These are phyloP conservation scores for Auriscalpium orientale DNA, from an alignment of 768 basidiomycete genomes.

Conservation along the genomic window DNA sequence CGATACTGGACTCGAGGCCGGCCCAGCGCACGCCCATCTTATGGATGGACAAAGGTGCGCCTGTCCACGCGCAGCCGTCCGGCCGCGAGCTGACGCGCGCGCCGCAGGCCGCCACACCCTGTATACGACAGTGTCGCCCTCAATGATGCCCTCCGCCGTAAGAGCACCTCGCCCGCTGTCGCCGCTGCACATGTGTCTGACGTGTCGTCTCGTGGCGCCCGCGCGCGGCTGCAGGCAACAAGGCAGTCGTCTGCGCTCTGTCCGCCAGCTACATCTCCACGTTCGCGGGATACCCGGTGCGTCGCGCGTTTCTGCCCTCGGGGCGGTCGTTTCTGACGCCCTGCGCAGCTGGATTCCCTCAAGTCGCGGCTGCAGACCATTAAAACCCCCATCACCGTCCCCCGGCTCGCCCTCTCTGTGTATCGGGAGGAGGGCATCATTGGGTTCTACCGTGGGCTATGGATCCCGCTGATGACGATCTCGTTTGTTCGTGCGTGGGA, in stretches of 20 bases:
- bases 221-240: conserved; percentile 48
- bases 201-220: not conserved
- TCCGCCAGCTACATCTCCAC: conserved; percentile 91
- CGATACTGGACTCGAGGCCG: conserved; percentile 68
- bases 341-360: conserved; percentile 75
- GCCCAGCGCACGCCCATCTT: conserved; percentile 50
- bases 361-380: conserved; percentile 90
- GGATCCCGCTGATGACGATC: conserved; percentile 92
- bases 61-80: not conserved
- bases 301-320: conserved; percentile 2
- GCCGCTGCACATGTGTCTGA: conserved; percentile 2
- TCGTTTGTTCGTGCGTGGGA: conserved; percentile 83
- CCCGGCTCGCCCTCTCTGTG: conserved; percentile 60
- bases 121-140: conserved; percentile 13
- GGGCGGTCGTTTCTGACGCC: not conserved
- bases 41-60: conserved; percentile 20
- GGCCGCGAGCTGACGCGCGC: not conserved
- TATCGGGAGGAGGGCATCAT: conserved; percentile 80
- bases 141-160: conserved; percentile 14
- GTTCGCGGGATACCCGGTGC: conserved; percentile 81
- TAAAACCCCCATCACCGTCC: conserved; percentile 66
- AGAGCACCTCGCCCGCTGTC: not conserved
- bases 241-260: conserved; percentile 84
- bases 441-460: conserved; percentile 86
- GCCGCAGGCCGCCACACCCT: conserved; percentile 8